A percentile compares a stretch with the other conserved stretches of the same genome.
Evolutionary conservation across 1,284 basidiomycete genomes (phyloP).

Genomic region (Ustilago vetiveriae): DNA sequence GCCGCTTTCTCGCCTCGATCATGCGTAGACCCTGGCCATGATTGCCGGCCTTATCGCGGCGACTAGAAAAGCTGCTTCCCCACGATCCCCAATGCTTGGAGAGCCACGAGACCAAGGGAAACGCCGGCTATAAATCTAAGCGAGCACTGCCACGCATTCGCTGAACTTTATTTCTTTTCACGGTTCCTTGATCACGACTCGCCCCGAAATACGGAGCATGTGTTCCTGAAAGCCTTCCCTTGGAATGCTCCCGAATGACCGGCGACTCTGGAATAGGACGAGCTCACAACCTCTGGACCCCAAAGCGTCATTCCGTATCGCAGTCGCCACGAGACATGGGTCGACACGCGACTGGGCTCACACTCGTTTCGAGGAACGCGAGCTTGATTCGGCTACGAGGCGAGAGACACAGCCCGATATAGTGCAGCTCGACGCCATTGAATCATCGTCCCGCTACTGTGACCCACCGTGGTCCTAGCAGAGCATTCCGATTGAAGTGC

Average conservation of each 20-base stretch:
- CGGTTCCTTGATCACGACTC: too few species aligned
- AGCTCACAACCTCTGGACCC: too few species aligned
- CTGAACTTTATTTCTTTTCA: not conserved
- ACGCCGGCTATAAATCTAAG: not conserved
- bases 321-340: not conserved
- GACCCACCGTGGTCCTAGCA: too few species aligned
- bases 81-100: not conserved
- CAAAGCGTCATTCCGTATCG: too few species aligned
- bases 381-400: slow-evolving; percentile 5
- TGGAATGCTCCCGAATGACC: too few species aligned
- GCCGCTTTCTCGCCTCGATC: too few species aligned
- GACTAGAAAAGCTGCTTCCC: not conserved
- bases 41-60: not conserved
- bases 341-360: not conserved
- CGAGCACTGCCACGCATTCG: slow-evolving; percentile 4
- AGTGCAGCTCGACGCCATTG: slow-evolving; percentile 1
- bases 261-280: too few species aligned
- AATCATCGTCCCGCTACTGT: too few species aligned
- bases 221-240: too few species aligned
- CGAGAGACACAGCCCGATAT: slow-evolving; percentile 1
- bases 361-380: not conserved
- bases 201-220: too few species aligned
- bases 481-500: too few species aligned
- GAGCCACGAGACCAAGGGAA: not conserved
- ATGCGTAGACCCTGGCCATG: not conserved